Base-by-base conservation (phyloP, 768 basidiomycete species). In the Amanita pseudoporphyria region DNA sequence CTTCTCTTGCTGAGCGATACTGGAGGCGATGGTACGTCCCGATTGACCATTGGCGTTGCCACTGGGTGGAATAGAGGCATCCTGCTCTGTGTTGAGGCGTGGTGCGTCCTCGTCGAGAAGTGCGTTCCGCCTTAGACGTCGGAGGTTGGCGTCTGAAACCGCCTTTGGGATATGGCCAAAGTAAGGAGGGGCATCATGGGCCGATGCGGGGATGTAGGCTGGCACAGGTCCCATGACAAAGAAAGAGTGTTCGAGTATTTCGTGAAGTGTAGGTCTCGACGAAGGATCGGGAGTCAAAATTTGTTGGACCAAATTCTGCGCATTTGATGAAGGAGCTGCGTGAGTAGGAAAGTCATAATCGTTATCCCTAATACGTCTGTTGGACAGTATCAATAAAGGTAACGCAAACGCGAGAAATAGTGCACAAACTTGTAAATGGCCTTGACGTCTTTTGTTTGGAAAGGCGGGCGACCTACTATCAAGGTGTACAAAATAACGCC, bases 401-500 rank as follows among this genome's bases (percentile, higher is more conserved):
- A 31, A 22, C 22, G 43, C 1, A 32, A 12, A 32, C 1, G 3
- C 42, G 50, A n/a, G 39, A 28, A 13, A 40, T 22, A 13, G 53
- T n/a, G 16, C 13, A 49, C 81, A 65, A 60, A 87, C 86, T 91
- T 84, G 69, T 97, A 96, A 53, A 98, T 97, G 9, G 81, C 82
- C 66, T 97, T 96, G 59, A 98, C 92, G 46, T 98, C 93, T 62
- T 96, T 93, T 13, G 93, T 97, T 65, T 99, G 96, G 72, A 99
- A 99, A 1, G 95, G 95, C 1, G 95, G 95, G n/a, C 87, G 82
- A 10, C 96, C 96, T 28, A 97, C 75, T 28, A 95, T 71, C 45
- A 97, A 81, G 1, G 95, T 99, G 61, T 98, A 98, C 54, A 98
- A 69, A 52, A 98, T 97, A 47, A 99, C 95, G 12, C 95, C 95